Percentiles rank a stretch among this genome's conserved stretches.
Conservation (phyloP, 108 stramenopile genomes). For the Skeletonema marinoi region DNA sequence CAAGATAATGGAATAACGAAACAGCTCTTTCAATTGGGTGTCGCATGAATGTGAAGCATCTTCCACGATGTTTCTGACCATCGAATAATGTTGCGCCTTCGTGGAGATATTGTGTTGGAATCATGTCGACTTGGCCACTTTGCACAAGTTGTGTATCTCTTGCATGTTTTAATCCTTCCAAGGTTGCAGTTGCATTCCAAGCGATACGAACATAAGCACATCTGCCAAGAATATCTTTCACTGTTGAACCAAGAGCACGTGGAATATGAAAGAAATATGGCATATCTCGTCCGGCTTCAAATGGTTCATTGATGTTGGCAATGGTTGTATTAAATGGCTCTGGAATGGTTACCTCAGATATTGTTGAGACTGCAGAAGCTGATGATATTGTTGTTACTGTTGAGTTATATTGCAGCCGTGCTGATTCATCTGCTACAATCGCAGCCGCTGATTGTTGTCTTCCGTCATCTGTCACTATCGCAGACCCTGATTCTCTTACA, state of each 20-base stretch:
- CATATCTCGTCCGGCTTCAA: conserved; percentile 8
- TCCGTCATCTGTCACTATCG: not conserved
- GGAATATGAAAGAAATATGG: conserved; percentile 44
- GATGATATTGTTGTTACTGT: not conserved
- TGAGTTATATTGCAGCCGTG: not conserved
- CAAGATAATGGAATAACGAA: conserved; percentile 33
- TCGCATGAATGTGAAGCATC: conserved; percentile 42
- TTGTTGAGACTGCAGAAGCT: not conserved
- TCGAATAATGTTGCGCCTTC: conserved; percentile 28
- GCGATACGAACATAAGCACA: conserved; percentile 41
- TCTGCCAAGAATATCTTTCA: conserved; percentile 28
- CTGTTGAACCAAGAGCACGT: conserved; percentile 12
- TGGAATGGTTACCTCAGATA: not conserved
- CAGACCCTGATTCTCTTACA: too few species aligned
- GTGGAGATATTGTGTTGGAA: conserved; percentile 38
- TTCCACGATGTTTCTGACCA: conserved; percentile 16
- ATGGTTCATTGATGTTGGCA: not conserved
- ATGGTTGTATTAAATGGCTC: not conserved
- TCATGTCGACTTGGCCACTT: conserved; percentile 28
- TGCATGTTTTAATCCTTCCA: conserved; percentile 25
- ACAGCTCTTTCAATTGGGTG: conserved; percentile 49
- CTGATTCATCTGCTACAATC: not conserved
- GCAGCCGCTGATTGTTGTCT: too few species aligned
- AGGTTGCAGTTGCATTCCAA: conserved; percentile 27
- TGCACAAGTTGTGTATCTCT: conserved; percentile 18